A percentile compares a stretch with the other conserved stretches of the same genome.
Evolutionary conservation across 2,329 filamentous ascomycete species (phyloP).

Genomic region (Fusarium multiceps): DNA sequence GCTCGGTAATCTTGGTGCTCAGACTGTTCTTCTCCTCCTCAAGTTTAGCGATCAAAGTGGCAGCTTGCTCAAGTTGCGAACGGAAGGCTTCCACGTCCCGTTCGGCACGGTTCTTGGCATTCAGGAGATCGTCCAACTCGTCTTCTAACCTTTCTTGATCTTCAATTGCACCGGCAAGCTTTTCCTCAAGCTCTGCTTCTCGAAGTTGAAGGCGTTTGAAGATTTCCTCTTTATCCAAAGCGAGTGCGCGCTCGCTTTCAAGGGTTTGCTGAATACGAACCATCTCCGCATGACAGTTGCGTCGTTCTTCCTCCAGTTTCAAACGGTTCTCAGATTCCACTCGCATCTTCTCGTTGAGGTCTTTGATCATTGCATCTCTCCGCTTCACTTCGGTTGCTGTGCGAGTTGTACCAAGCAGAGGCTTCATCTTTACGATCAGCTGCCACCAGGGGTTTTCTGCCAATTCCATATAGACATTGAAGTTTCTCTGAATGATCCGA

Average conservation of each 20-base stretch:
- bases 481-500: constrained; percentile 93
- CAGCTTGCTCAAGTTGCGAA: constrained; percentile 90
- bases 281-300: constrained; percentile 87
- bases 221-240: constrained; percentile 98
- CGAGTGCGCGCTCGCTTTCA: constrained; percentile 94
- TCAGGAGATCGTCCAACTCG: constrained; percentile 88
- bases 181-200: constrained; percentile 93
- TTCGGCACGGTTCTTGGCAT: constrained; percentile 89
- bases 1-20: constrained; percentile 70
- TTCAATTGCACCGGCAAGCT: constrained; percentile 88
- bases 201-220: constrained; percentile 94
- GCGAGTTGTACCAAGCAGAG: constrained; percentile 88
- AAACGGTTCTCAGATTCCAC: constrained; percentile 79
- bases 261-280: constrained; percentile 91
- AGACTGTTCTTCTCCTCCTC: constrained; percentile 88
- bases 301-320: constrained; percentile 88
- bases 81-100: constrained; percentile 83
- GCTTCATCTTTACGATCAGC: constrained; percentile 93
- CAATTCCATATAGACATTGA: constrained; percentile 89
- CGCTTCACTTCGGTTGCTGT: constrained; percentile 95
- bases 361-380: constrained; percentile 90
- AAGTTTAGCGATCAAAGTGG: constrained; percentile 83
- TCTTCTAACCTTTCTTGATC: constrained; percentile 96
- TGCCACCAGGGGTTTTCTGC: constrained; percentile 98
- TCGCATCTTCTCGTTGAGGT: constrained; percentile 85